Base-by-base conservation (phyloP, 805 yeast species). In the Grigorovia yakushimaensis region DNA sequence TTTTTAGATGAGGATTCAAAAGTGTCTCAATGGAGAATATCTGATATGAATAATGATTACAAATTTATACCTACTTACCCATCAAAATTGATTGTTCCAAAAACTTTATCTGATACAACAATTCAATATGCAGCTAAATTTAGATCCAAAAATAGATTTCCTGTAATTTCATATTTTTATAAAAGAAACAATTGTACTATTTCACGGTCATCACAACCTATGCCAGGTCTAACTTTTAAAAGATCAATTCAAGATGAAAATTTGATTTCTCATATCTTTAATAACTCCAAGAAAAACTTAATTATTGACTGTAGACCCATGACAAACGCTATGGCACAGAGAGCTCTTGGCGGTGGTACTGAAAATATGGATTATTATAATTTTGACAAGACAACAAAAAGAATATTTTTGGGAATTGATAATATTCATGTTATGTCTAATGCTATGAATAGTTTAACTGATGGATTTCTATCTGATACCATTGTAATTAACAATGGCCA, bases 331-430 rank as follows among this genome's bases (percentile, higher is more conserved):
- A 77, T 88, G 77, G 98, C 96, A 0, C 98, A 93, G 58, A 86
- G 87, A 42, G 98, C 98, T 0, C 67, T 93, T 15, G 98, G 98
- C 11, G 98, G 97, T n/a, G 98, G 98, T 1, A 84, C 96, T 0
- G 98, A 93, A 61, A 83, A 78, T 54, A 85, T 88, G 73, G 97
- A 91, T 48, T 79, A 88, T 59, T 91, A 93, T 66, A 74, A 80
- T 44, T 73, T 73, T 30, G 76, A 73, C 17, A 82, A 83, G 24
- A 53, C 59, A 6, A 58, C 58, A 5, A 71, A 76, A 51, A 82
- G 88, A 60, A 73, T 85, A 18, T 93, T 86, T 57, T 72, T 93
- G 51, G 95, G 95, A 37, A 88, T 93, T 41, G 98, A 93, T 59
- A 93, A 93, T 62, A 88, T 93, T 52, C 98, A 93, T 65, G 94